Base-by-base conservation (phyloP, 768 basidiomycete genomes). In the Pilatotrama ljubarskyi region DNA sequence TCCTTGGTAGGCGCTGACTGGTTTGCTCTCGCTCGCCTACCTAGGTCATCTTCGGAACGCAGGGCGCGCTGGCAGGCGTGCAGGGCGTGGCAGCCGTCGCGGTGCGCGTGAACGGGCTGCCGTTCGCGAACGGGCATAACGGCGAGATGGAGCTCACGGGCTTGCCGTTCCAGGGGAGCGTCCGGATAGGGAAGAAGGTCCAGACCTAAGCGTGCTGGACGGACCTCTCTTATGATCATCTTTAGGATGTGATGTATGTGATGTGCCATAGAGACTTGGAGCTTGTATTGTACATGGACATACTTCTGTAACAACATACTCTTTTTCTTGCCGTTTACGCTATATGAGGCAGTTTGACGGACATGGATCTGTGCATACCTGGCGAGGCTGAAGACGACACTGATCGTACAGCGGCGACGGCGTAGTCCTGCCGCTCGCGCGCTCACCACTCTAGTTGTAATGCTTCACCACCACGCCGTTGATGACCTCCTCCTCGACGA, bases 31-130 rank as follows among this genome's bases (percentile, higher is more conserved):
- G 11, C 1, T n/a, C n/a, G n/a, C n/a, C n/a, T n/a, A n/a, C 20
- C 1, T 58, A 90, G 89, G 82, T 91, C n/a, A 79, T 91, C 6
- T 91, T 90, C 64, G 81, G 83, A 18, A 65, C 79, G 1, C 74
- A 79, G 18, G 88, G 89, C 1, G 90, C 90, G 0, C 65, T 83
- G 1, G 90, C 90, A 5, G 90, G 90, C 5, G 77, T 92, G 9
- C 69, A 80, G 41, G 90, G 90, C 9, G 76, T 77, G 14, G 85
- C 85, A 1, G 84, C 83, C 29, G 88, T 91, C 1, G 76, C 75
- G 0, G 79, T 85, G 17, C 71, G 78, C 35, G 79, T 92, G 2
- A 73, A 81, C 24, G 90, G 90, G 0, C 70, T 92, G 51, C 85
- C 86, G 13, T 69, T 84, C 36, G 71, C 76, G 41, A 75, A 75